Conservation (phyloP, 768 basidiomycete genomes). For the Mycena haematopus region DNA sequence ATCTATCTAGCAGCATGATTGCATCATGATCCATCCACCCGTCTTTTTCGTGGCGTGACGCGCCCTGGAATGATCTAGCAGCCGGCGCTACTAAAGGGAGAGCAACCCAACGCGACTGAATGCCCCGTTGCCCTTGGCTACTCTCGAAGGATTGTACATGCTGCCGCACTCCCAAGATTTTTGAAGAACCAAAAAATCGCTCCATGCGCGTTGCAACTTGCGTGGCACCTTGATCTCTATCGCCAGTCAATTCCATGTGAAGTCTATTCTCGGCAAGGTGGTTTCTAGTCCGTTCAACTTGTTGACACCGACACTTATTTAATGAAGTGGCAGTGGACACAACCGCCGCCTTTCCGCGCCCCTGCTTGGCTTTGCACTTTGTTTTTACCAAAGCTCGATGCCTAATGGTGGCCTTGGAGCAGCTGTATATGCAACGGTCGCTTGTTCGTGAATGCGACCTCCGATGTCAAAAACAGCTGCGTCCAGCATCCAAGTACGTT, state of each 20-base stretch:
- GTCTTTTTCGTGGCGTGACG: conserved; percentile 10
- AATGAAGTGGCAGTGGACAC: conserved; percentile 10
- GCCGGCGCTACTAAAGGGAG: background rate
- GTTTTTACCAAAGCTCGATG: background rate
- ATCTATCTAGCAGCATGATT: background rate
- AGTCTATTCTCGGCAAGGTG: background rate
- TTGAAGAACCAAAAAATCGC: background rate
- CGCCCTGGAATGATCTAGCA: background rate
- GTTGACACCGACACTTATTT: background rate
- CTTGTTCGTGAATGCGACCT: background rate
- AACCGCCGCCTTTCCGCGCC: background rate
- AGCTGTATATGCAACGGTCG: background rate
- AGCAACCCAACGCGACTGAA: background rate
- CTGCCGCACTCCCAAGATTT: background rate
- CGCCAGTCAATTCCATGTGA: background rate
- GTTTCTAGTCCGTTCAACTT: background rate
- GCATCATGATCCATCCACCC: conserved; percentile 4
- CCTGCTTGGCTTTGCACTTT: background rate
- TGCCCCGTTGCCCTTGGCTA: too few species aligned
- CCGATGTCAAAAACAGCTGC: background rate
- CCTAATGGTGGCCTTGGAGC: background rate
- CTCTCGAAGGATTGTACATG: background rate
- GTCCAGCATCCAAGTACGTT: too few species aligned
- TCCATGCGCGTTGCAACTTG: background rate
- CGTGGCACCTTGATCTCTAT: background rate